Evolutionary conservation across 2,329 filamentous ascomycete genomes (phyloP), one percentile per base, ranked within the genome.

Genomic region (Dactylellina cionopaga): DNA sequence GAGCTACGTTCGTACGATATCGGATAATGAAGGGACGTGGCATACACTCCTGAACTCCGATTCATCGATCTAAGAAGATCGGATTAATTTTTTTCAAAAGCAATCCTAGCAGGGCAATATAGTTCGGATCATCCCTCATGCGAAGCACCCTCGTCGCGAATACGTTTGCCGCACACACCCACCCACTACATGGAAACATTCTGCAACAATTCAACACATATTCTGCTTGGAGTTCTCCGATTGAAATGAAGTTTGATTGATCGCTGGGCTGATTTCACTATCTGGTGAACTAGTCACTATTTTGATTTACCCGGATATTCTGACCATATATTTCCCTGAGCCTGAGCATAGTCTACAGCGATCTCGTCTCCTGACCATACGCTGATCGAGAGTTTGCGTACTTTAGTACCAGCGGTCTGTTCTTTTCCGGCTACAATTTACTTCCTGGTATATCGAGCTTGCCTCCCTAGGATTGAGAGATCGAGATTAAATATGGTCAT

Each of bases 121-220:
- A n/a, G 27, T 29, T 55, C 5, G 27, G 49, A 65, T 65, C 49
- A 44, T 44, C 47, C n/a, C 31, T 46, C 56, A 51, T 41, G 51
- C 43, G 15, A 52, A 44, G 5, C 22, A 71, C 58, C 66, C 66
- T 71, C 56, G 66, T 71, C 58, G 25, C 46, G 19, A 71, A 54
- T 44, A 43, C 15, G 31, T 58, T 71, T 71, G 66, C 66, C 66
- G 66, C 66, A 71, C 66, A 71, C 66, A 71, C 56, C 10, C 17
- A 13, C n/a, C 17, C 27, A 15, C 19, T 5, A 11, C 5, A 33
- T 33, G 3, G 15, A 22, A 49, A 49, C 44, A 19, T 17, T n/a
- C n/a, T n/a, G 29, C 15, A 54, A 25, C 15, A 19, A 5, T n/a
- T 27, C 7, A 27, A 5, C 11, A 46, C 22, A 22, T 46, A 4